These are phyloP conservation scores for Diaporthe sp. DNA, from an alignment of 2,329 filamentous ascomycete species.

Conservation along the genomic window DNA sequence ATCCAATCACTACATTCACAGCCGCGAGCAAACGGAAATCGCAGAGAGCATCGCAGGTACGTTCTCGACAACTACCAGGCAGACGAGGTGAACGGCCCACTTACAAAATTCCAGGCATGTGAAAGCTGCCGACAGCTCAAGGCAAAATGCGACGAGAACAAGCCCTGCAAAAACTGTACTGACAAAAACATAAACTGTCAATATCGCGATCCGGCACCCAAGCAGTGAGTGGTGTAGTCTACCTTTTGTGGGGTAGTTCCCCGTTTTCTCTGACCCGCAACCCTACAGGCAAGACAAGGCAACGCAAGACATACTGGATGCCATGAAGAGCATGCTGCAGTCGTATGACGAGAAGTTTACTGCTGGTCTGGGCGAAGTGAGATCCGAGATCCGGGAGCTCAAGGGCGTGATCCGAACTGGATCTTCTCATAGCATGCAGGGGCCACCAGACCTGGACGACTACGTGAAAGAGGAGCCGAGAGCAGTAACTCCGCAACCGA, in stretches of 20 bases:
- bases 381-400: constrained; percentile 42
- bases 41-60: constrained; percentile 75
- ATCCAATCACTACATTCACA: constrained; percentile 56
- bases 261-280: constrained; percentile 10
- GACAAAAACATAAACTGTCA: constrained; percentile 88
- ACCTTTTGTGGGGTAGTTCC: neutral
- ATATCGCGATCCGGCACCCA: constrained; percentile 91
- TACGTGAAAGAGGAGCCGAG: constrained; percentile 19
- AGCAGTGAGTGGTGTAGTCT: constrained; percentile 75
- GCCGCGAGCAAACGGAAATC: constrained; percentile 71
- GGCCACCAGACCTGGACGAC: neutral
- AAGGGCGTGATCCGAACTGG: constrained; percentile 16
- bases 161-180: constrained; percentile 87
- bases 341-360: constrained; percentile 44
- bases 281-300: constrained; percentile 69
- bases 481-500: constrained; percentile 29
- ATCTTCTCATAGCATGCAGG: constrained; percentile 34
- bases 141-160: constrained; percentile 91
- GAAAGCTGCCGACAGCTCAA: constrained; percentile 90
- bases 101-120: constrained; percentile 75
- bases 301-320: constrained; percentile 71
- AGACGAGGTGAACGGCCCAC: constrained; percentile 26
- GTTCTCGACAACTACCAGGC: constrained; percentile 22
- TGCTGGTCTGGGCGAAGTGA: constrained; percentile 53
- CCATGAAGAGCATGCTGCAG: constrained; percentile 58